A percentile compares a stretch with the other conserved stretches of the same genome.
phyloP scores from a whole-genome alignment of 345 rosid genomes.

The Murraya koenigii region DNA sequence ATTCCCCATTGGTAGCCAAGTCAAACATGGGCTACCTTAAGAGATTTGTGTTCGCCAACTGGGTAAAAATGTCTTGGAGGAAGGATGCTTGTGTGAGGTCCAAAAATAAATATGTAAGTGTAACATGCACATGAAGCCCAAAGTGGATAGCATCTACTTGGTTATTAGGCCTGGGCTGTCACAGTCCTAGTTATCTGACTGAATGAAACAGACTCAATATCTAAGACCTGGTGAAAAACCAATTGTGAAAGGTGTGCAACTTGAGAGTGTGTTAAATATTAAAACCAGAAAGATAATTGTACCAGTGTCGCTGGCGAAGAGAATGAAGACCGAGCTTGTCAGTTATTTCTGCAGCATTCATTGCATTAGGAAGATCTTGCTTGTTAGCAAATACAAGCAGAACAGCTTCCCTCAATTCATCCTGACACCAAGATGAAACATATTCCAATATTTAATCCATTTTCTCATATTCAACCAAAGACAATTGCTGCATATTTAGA shows the following conservation, averaged over 20 bases:
- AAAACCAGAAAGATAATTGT: constrained; percentile 18
- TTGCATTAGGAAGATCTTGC: constrained; percentile 88
- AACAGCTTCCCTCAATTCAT: constrained; percentile 92
- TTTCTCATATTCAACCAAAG: background rate
- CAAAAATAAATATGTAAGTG: background rate
- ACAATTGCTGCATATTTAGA: background rate
- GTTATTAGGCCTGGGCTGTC: background rate
- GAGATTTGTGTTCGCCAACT: background rate
- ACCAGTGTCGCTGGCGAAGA: constrained; percentile 86
- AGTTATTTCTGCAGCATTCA: constrained; percentile 85
- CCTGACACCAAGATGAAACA: constrained; percentile 64
- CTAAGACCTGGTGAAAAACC: background rate
- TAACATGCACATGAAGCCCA: background rate
- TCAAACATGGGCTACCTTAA: background rate
- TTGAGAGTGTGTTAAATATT: background rate
- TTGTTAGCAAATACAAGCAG: constrained; percentile 85
- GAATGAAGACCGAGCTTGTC: constrained; percentile 86
- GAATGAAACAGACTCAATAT: background rate
- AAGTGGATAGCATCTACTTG: background rate
- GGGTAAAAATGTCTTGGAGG: background rate
- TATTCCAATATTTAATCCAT: background rate
- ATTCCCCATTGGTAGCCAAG: too few relatives aligned
- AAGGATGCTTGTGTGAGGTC: background rate
- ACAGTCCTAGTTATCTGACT: background rate
- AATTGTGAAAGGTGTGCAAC: too few relatives aligned